Evolutionary conservation across 306 rosid genomes (phyloP).

Genomic region (Comarum palustre): DNA sequence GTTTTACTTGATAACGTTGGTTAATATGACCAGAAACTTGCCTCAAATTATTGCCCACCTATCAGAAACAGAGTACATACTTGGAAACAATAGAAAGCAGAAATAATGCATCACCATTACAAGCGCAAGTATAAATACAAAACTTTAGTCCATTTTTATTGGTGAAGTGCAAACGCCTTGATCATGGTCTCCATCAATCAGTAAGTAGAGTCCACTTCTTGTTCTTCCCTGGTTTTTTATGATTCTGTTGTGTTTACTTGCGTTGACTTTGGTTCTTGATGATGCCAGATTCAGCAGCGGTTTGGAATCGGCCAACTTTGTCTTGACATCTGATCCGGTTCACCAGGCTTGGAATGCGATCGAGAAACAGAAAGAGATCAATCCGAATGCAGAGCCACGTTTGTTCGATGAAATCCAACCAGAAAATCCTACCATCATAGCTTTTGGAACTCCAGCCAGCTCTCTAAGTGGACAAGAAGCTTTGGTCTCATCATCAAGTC

Average conservation of each 20-base stretch:
- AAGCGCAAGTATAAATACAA: too few species aligned
- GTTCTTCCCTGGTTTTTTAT: neutral
- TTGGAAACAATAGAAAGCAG: too few species aligned
- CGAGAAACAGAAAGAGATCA: neutral
- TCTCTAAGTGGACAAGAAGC: neutral
- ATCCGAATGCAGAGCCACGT: neutral
- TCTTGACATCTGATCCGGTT: slow-evolving; percentile 35
- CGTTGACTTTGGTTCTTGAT: neutral
- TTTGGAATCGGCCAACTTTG: slow-evolving; percentile 28
- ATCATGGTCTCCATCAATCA: neutral
- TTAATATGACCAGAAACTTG: too few species aligned
- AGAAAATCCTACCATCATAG: slow-evolving; percentile 24
- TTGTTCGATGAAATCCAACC: neutral
- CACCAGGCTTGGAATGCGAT: slow-evolving; percentile 30
- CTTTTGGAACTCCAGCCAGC: slow-evolving; percentile 35
- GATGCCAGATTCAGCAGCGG: slow-evolving; percentile 58
- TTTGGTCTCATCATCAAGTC: slow-evolving; percentile 28
- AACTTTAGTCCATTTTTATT: too few species aligned
- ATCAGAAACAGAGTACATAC: too few species aligned
- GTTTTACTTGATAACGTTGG: too few species aligned
- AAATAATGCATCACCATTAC: too few species aligned
- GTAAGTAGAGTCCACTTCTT: neutral
- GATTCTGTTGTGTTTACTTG: neutral
- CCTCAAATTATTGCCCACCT: too few species aligned
- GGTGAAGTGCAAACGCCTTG: too few species aligned